Evolutionary conservation across 78 protist species (phyloP).

Genomic region (Anaeramoeba ignava): DNA sequence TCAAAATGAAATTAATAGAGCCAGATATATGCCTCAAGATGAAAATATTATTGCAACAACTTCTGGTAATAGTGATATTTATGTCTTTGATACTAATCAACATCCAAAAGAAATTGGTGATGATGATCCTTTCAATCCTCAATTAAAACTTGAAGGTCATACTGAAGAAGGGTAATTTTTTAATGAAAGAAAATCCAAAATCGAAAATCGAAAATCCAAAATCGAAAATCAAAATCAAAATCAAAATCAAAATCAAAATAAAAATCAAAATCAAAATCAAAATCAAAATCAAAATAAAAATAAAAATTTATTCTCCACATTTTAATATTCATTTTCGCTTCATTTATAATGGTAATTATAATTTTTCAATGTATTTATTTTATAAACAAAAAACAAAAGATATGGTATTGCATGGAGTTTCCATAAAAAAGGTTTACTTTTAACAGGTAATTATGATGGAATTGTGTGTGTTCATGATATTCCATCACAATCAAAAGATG

Average conservation of each 20-base stretch:
- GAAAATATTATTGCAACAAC: background rate
- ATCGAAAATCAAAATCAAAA: too few relatives aligned
- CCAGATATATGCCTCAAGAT: background rate
- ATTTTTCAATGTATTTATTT: too few relatives aligned
- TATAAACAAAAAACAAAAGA: too few relatives aligned
- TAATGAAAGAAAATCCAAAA: too few relatives aligned
- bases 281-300: too few relatives aligned
- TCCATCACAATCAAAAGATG: too few relatives aligned
- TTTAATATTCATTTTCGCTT: too few relatives aligned
- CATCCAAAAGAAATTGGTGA: background rate
- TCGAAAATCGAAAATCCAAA: too few relatives aligned
- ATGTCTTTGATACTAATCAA: background rate
- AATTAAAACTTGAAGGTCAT: constrained; percentile 63
- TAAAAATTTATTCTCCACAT: too few relatives aligned
- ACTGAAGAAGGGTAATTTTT: constrained; percentile 81
- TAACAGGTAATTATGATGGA: constrained; percentile 69
- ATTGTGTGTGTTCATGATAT: constrained; percentile 78
- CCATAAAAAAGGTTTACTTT: constrained; percentile 37
- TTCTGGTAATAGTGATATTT: background rate
- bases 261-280: too few relatives aligned
- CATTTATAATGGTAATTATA: too few relatives aligned
- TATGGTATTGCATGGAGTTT: constrained; percentile 87
- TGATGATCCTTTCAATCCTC: constrained; percentile 50
- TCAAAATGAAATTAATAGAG: background rate
- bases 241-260: too few relatives aligned